These are phyloP conservation scores for Dillenia turbinata DNA, from an alignment of 164 flowering plant species.

Conservation along the genomic window DNA sequence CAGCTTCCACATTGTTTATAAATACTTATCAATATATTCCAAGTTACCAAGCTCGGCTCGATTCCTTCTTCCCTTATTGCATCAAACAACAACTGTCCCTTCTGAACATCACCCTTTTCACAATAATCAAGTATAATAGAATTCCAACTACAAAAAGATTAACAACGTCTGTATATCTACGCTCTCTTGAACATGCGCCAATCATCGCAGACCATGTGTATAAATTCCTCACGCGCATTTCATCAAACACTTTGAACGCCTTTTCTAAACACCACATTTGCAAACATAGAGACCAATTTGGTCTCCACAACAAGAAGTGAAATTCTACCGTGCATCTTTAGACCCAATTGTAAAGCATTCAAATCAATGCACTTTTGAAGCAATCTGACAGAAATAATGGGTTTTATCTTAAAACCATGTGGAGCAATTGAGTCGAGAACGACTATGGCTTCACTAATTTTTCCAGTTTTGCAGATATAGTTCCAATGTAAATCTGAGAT, in stretches of 20 bases:
- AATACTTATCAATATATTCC: conserved; percentile 49
- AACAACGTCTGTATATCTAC: conserved; percentile 45
- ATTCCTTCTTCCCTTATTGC: conserved; percentile 39
- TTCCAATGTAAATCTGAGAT: conserved; percentile 27
- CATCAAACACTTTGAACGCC: conserved; percentile 48
- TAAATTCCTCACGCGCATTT: conserved; percentile 47
- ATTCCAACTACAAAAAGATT: conserved; percentile 54
- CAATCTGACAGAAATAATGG: conserved; percentile 29
- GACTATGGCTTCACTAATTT: conserved; percentile 34
- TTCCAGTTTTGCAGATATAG: conserved; percentile 37
- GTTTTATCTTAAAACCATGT: conserved; percentile 29
- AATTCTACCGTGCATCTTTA: conserved; percentile 40
- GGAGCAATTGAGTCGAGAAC: conserved; percentile 37
- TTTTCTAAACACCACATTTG: conserved; percentile 50
- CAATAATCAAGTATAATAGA: conserved; percentile 45
- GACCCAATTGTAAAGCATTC: conserved; percentile 35
- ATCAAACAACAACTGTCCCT: conserved; percentile 40
- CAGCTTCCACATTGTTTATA: conserved; percentile 45
- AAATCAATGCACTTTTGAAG: conserved; percentile 45
- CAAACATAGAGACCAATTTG: conserved; percentile 59
- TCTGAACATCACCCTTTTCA: conserved; percentile 28
- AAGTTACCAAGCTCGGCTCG: conserved; percentile 42
- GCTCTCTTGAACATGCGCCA: conserved; percentile 49
- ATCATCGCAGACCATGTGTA: conserved; percentile 63
- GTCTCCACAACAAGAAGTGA: conserved; percentile 36